A percentile compares a stretch with the other conserved stretches of the same genome.
phyloP scores from a whole-genome alignment of 176 grass and related monocot species.

The Lolium rigidum region DNA sequence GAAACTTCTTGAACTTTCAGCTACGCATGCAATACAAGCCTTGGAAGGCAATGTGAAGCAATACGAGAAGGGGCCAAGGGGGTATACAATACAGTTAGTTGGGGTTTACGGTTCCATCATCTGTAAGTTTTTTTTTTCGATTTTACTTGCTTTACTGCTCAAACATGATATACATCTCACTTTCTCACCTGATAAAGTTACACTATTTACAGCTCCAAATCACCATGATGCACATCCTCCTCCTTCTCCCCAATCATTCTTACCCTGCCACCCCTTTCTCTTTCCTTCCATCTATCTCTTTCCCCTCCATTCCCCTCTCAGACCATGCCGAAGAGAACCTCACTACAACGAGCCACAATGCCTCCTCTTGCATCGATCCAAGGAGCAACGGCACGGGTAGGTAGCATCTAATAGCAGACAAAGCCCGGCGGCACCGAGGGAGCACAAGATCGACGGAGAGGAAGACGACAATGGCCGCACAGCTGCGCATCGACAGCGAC shows the following conservation, averaged over 20 bases:
- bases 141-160: neutral
- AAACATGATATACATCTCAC: neutral
- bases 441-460: neutral
- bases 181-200: neutral
- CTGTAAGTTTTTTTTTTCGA: neutral
- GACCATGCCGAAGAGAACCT: constrained; percentile 31
- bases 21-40: constrained; percentile 19
- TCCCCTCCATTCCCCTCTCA: constrained; percentile 1
- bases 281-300: constrained; percentile 9
- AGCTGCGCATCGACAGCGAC: constrained; percentile 26
- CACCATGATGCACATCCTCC: neutral
- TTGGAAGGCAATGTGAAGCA: neutral
- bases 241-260: neutral
- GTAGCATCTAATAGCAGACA: constrained; percentile 31
- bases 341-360: constrained; percentile 26
- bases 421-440: neutral
- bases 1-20: constrained; percentile 32
- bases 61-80: neutral
- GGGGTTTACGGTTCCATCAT: neutral
- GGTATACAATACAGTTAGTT: neutral
- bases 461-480: constrained; percentile 42
- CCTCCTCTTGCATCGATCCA: constrained; percentile 25
- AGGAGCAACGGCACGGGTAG: constrained; percentile 5
- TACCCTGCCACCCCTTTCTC: neutral
- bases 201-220: neutral